These are phyloP conservation scores for Sphaerostilbella broomeana DNA, from an alignment of 2,329 filamentous ascomycete genomes.

Conservation along the genomic window DNA sequence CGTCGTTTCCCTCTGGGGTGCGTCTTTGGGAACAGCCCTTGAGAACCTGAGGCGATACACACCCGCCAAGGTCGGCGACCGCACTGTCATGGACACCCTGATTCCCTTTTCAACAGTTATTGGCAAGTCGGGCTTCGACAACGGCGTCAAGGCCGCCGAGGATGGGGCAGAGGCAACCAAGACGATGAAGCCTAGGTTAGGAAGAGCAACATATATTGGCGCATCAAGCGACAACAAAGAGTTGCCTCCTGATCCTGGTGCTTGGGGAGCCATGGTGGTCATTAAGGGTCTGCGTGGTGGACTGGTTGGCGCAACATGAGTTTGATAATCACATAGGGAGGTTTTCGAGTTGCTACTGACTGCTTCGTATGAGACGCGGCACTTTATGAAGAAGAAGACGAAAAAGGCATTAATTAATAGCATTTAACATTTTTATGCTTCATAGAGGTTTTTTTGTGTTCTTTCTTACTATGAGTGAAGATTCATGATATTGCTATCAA, in stretches of 20 bases:
- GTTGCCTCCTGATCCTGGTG: constrained; percentile 61
- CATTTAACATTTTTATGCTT: no score
- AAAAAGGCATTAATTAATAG: no score
- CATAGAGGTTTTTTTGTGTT: no score
- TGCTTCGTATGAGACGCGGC: no score
- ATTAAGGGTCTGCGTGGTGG: constrained; percentile 34
- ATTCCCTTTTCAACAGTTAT: constrained; percentile 47
- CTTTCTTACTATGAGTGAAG: no score
- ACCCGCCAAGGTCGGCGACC: constrained; percentile 48
- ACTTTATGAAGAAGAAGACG: no score
- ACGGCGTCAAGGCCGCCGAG: constrained; percentile 52
- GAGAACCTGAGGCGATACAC: constrained; percentile 45
- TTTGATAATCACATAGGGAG: neutral
- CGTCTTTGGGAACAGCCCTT: constrained; percentile 37
- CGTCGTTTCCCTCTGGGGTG: constrained; percentile 36
- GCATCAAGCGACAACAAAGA: constrained; percentile 44
- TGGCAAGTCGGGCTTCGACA: constrained; percentile 43
- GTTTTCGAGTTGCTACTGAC: no score
- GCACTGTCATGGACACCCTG: constrained; percentile 52
- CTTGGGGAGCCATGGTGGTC: constrained; percentile 59
- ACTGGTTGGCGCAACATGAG: constrained; percentile 7
- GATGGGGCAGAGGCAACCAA: constrained; percentile 57
- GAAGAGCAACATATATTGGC: constrained; percentile 62
- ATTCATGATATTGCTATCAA: no score
- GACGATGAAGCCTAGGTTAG: constrained; percentile 57